These are phyloP conservation scores for Fusarium xylarioides DNA, from an alignment of 2,329 filamentous ascomycete genomes.

Conservation along the genomic window DNA sequence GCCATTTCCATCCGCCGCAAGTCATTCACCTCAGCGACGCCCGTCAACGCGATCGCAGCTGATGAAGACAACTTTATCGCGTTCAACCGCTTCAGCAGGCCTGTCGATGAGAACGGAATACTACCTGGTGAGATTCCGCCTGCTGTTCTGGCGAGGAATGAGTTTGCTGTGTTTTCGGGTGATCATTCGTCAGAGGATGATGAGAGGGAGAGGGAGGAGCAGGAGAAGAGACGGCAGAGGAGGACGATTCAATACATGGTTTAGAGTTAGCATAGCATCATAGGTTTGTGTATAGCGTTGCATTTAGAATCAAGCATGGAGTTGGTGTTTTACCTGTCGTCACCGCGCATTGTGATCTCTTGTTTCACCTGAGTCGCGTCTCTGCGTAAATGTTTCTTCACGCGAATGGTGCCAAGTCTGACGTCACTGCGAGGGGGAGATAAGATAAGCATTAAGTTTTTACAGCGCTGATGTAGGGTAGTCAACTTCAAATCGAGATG, in stretches of 20 bases:
- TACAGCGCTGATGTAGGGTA: not conserved
- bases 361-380: not conserved
- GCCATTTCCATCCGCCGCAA: slow-evolving; percentile 51
- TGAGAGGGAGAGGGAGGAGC: slow-evolving; percentile 5
- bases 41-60: slow-evolving; percentile 51
- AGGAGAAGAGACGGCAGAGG: slow-evolving; percentile 7
- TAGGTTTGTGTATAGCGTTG: not conserved
- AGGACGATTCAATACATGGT: slow-evolving; percentile 20
- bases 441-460: not conserved
- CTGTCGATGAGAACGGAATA: slow-evolving; percentile 26
- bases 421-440: not conserved
- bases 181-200: slow-evolving; percentile 5
- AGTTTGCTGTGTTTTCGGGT: slow-evolving; percentile 28
- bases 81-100: slow-evolving; percentile 59
- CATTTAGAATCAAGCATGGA: not conserved
- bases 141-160: not conserved
- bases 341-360: not conserved
- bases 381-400: not conserved
- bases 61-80: slow-evolving; percentile 53
- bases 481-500: too few species aligned
- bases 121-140: slow-evolving; percentile 1
- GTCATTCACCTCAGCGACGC: slow-evolving; percentile 46
- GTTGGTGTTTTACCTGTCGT: not conserved
- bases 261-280: not conserved
- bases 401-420: not conserved